A percentile compares a stretch with the other conserved stretches of the same genome.
phyloP scores from a whole-genome alignment of 1,284 basidiomycete species.

The Cronartium quercuum region DNA sequence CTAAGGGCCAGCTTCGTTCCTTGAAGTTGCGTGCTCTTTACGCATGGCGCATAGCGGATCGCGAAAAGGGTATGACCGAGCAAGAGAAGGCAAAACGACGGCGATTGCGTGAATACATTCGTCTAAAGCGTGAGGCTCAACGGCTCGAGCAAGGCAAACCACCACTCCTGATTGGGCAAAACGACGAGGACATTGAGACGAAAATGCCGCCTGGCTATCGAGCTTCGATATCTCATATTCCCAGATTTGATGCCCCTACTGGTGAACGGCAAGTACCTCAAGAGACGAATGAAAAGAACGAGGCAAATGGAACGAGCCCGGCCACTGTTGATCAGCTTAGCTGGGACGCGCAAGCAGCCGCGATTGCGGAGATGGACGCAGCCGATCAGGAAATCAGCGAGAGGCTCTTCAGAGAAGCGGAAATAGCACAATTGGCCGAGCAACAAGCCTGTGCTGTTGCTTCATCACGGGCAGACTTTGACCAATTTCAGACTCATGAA shows the following conservation, averaged over 20 bases:
- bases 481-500: neutral
- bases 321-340: neutral
- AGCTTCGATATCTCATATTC: neutral
- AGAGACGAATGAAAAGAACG: neutral
- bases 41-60: conserved; percentile 12
- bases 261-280: neutral
- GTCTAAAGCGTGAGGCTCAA: conserved; percentile 2
- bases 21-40: conserved; percentile 33
- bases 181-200: neutral
- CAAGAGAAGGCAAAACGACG: conserved; percentile 23
- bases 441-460: neutral
- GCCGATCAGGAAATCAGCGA: neutral
- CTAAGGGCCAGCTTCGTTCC: conserved; percentile 7
- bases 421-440: neutral
- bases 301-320: neutral
- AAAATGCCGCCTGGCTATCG: neutral
- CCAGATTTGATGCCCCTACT: too few relatives aligned
- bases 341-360: neutral
- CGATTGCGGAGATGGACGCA: neutral
- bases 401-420: neutral
- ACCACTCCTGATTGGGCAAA: neutral
- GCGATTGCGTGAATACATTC: conserved; percentile 8
- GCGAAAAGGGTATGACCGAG: conserved; percentile 21
- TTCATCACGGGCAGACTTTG: neutral
- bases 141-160: neutral